A percentile compares a stretch with the other conserved stretches of the same genome.
Conservation (phyloP, 305 asterid genomes). For the Euphrasia arctica region DNA sequence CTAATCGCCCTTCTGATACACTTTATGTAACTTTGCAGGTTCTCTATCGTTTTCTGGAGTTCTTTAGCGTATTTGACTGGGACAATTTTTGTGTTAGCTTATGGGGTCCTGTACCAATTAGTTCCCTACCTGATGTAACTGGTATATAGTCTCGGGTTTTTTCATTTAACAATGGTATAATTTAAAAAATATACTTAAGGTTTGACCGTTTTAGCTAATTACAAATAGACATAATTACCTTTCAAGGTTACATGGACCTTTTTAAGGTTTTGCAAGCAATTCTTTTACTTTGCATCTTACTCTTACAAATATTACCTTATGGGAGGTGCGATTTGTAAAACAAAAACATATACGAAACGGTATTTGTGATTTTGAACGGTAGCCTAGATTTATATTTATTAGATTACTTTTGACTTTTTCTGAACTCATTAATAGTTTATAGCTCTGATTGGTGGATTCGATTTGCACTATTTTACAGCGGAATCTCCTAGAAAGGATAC, state of each 20-base stretch:
- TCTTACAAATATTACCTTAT: neutral
- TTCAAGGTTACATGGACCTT: neutral
- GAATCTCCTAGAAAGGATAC: constrained; percentile 95
- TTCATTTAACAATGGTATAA: constrained; percentile 2
- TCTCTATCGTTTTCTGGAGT: constrained; percentile 95
- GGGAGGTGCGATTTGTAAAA: neutral
- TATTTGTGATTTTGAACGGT: neutral
- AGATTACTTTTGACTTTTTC: neutral
- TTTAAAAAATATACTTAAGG: neutral
- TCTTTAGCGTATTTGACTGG: constrained; percentile 98
- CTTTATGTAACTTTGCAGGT: constrained; percentile 52
- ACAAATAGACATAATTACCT: neutral
- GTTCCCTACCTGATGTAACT: constrained; percentile 79
- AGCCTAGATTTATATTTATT: neutral
- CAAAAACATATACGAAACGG: neutral
- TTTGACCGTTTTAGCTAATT: neutral
- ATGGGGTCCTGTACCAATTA: constrained; percentile 97
- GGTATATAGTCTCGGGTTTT: constrained; percentile 43
- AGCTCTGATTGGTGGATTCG: constrained; percentile 23
- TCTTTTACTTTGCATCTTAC: neutral
- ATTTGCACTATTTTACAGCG: constrained; percentile 50
- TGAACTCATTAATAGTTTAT: neutral
- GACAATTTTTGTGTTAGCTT: constrained; percentile 95
- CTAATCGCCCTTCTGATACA: constrained; percentile 28
- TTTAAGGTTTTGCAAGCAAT: neutral